phyloP scores from a whole-genome alignment of 306 rosid species.

The Bauhinia variegata region DNA sequence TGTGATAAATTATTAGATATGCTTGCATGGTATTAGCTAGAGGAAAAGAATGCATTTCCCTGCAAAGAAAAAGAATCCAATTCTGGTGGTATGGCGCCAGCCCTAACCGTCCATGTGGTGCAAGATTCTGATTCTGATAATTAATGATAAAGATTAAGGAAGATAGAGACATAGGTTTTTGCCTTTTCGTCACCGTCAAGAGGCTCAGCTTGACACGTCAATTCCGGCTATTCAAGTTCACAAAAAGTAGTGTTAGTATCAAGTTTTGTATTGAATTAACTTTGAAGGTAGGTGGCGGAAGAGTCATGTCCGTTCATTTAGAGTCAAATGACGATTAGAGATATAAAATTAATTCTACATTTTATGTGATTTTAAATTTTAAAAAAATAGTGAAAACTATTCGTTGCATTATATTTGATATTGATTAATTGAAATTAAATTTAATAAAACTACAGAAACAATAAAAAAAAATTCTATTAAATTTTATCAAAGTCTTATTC shows the following conservation, averaged over 20 bases:
- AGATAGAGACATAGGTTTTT: conserved; percentile 29
- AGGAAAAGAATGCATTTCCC: conserved; percentile 4
- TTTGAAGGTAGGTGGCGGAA: background rate
- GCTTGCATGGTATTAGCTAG: background rate
- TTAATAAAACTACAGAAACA: too few species aligned
- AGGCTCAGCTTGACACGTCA: conserved; percentile 43
- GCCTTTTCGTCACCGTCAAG: conserved; percentile 53
- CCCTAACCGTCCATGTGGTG: conserved; percentile 18
- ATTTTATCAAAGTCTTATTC: too few species aligned
- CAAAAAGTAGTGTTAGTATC: conserved; percentile 23
- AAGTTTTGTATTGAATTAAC: conserved; percentile 26
- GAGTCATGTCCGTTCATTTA: too few species aligned
- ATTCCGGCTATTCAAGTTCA: conserved; percentile 46
- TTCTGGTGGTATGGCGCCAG: conserved; percentile 24
- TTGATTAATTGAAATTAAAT: too few species aligned
- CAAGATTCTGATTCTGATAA: conserved; percentile 28
- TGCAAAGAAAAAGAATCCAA: conserved; percentile 10
- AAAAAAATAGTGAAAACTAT: too few species aligned
- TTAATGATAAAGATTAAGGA: conserved; percentile 17
- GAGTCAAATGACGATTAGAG: too few species aligned
- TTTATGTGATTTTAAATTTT: too few species aligned
- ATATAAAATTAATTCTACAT: too few species aligned
- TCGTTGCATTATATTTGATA: too few species aligned
- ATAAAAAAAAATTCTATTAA: too few species aligned
- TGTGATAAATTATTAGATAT: background rate